phyloP scores from a whole-genome alignment of 768 basidiomycete genomes.

The Asterophora parasitica region DNA sequence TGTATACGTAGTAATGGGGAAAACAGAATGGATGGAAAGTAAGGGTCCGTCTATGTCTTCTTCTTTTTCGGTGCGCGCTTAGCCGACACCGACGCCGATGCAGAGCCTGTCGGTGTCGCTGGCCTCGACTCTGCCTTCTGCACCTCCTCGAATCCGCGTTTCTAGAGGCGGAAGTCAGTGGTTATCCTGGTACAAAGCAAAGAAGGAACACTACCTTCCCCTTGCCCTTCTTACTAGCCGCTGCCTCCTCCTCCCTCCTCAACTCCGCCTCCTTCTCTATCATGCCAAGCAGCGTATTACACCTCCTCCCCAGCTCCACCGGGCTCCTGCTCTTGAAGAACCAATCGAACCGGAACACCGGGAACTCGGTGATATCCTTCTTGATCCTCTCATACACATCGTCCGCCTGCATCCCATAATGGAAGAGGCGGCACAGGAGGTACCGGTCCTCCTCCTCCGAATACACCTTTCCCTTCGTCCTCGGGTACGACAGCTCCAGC shows the following conservation, averaged over 20 bases:
- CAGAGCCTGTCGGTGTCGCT: constrained; percentile 46
- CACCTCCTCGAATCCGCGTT: constrained; percentile 70
- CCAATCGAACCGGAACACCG: constrained; percentile 97
- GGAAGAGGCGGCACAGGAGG: constrained; percentile 80
- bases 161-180: constrained; percentile 34
- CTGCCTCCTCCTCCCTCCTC: constrained; percentile 63
- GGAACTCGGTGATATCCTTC: constrained; percentile 94
- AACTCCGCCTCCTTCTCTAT: constrained; percentile 89
- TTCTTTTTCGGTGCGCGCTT: constrained; percentile 68
- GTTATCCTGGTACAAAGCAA: background rate
- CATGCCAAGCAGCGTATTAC: constrained; percentile 82
- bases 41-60: constrained; percentile 38
- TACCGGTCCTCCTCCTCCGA: constrained; percentile 97
- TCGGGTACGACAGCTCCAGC: constrained; percentile 90
- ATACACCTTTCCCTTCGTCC: constrained; percentile 95
- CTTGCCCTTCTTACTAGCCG: constrained; percentile 49
- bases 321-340: constrained; percentile 93
- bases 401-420: constrained; percentile 85
- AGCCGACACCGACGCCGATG: constrained; percentile 28
- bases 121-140: constrained; percentile 52
- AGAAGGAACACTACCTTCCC: constrained; percentile 50
- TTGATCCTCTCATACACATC: constrained; percentile 95
- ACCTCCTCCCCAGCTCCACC: constrained; percentile 83
- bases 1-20: too few relatives aligned
- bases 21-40: too few relatives aligned